These are phyloP conservation scores for Eucalyptus erythrocorys DNA, from an alignment of 345 rosid species.

Conservation along the genomic window DNA sequence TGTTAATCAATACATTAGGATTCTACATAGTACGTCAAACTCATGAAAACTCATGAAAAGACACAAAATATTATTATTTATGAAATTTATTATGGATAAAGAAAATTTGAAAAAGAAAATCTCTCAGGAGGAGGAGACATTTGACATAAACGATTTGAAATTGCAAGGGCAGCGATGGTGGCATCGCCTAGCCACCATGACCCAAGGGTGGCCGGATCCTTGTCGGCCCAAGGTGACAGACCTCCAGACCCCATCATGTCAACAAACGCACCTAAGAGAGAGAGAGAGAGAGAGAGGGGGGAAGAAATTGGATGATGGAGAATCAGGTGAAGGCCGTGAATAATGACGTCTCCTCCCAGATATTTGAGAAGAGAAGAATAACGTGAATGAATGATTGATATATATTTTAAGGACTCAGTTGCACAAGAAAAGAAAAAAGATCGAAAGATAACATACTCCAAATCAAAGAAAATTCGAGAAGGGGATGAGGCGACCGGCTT, in stretches of 20 bases:
- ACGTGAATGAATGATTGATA: accelerated
- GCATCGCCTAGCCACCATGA: not conserved
- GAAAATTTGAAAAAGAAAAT: not conserved
- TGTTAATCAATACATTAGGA: accelerated
- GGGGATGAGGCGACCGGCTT: accelerated
- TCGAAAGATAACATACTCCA: no score
- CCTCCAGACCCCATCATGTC: accelerated
- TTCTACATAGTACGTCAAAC: accelerated
- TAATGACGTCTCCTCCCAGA: not conserved
- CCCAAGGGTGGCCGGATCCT: not conserved
- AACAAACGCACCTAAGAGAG: not conserved
- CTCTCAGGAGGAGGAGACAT: accelerated
- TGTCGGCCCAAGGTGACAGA: not conserved
- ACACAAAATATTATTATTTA: not conserved
- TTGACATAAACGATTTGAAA: not conserved
- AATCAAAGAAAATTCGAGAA: no score
- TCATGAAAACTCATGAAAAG: not conserved
- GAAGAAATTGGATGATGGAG: not conserved
- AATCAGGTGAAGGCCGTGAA: not conserved
- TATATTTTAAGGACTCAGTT: not conserved
- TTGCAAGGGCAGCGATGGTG: not conserved
- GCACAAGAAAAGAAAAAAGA: no score
- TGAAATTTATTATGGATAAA: not conserved
- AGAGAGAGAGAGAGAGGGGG: no score
- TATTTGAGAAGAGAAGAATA: not conserved